Conservation (phyloP, 1,284 basidiomycete genomes). For the Ustilago bromivora region DNA sequence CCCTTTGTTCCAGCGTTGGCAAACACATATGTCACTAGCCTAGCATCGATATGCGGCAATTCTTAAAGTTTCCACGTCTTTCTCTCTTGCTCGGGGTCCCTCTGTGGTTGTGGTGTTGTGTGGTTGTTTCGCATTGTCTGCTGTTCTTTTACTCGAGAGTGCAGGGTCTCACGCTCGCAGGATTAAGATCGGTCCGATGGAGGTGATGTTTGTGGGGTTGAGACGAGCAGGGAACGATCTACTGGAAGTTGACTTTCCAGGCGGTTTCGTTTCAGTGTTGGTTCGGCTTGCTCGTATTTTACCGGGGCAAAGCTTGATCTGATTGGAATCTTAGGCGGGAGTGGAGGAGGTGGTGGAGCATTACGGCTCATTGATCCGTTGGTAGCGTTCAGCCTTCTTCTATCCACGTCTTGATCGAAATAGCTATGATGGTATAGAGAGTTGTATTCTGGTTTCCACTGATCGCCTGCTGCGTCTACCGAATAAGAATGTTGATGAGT, state of each 20-base stretch:
- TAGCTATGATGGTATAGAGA: conserved; percentile 38
- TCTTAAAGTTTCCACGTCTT: too few species aligned
- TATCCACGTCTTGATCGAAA: neutral
- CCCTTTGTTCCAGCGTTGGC: too few species aligned
- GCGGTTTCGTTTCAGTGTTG: neutral
- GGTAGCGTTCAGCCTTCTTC: neutral
- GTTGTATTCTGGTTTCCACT: conserved; percentile 31
- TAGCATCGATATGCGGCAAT: too few species aligned
- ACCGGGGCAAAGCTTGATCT: neutral
- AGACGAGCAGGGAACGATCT: too few species aligned
- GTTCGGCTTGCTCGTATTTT: neutral
- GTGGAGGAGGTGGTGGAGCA: conserved; percentile 19
- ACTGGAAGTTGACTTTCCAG: neutral
- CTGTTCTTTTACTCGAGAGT: too few species aligned
- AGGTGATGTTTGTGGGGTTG: too few species aligned
- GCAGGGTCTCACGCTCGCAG: too few species aligned
- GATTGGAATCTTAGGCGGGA: conserved; percentile 45
- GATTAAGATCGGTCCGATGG: too few species aligned
- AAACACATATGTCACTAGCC: too few species aligned
- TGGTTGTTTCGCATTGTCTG: too few species aligned
- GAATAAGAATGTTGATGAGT: neutral
- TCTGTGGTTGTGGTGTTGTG: too few species aligned
- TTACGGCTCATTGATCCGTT: neutral
- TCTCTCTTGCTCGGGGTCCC: too few species aligned
- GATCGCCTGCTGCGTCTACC: neutral